phyloP scores from a whole-genome alignment of 2,329 filamentous ascomycete genomes.

The Phialocephala subalpina region DNA sequence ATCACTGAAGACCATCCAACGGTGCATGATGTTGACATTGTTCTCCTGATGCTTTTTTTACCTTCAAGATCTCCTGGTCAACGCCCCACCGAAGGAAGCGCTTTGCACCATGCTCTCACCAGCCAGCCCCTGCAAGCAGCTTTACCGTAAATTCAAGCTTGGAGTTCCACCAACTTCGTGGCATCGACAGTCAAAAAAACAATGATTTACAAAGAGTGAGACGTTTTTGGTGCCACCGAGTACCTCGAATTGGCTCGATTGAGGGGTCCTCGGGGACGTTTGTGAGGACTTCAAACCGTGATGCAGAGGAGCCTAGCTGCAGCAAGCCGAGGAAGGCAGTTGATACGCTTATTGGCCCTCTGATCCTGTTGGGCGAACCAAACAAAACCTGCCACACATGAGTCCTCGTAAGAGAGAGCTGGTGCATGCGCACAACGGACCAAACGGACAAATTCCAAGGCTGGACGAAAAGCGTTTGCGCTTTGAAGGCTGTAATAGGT shows the following conservation, averaged over 20 bases:
- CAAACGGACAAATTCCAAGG: background rate
- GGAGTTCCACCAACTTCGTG: background rate
- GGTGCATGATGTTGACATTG: background rate
- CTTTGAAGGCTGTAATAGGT: background rate
- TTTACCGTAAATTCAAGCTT: background rate
- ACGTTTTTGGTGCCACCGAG: background rate
- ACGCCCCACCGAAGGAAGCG: background rate
- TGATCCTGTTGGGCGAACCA: background rate
- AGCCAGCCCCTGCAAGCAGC: background rate
- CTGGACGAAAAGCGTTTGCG: background rate
- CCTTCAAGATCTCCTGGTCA: conserved; percentile 4
- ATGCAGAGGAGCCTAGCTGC: background rate
- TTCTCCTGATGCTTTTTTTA: background rate
- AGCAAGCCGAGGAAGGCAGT: background rate
- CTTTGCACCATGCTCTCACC: background rate
- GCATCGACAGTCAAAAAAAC: background rate
- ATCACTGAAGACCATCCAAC: background rate
- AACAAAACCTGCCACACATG: conserved; percentile 7
- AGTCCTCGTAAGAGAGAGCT: background rate
- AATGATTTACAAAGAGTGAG: background rate
- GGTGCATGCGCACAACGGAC: background rate
- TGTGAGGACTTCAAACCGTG: background rate
- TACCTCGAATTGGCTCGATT: background rate
- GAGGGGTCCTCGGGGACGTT: conserved; percentile 3
- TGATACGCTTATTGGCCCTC: background rate